These are phyloP conservation scores for Aspergillus ochraceus DNA, from an alignment of 2,329 filamentous ascomycete species.

Conservation along the genomic window DNA sequence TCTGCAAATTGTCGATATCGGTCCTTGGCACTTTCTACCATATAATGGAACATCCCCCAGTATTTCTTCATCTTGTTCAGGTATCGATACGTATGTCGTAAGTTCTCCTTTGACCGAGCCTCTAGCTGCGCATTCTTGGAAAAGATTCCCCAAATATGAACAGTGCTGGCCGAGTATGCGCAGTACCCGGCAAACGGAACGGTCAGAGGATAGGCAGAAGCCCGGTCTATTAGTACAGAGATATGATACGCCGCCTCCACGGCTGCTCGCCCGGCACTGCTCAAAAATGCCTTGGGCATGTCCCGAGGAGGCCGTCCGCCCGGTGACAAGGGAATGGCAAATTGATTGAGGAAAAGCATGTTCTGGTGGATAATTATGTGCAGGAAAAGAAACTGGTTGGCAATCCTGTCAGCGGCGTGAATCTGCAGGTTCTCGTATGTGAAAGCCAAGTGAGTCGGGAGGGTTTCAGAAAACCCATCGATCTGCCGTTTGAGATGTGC, in stretches of 20 bases:
- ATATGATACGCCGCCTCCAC: conserved; percentile 84
- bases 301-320: conserved; percentile 65
- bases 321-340: conserved; percentile 71
- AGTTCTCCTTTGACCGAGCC: conserved; percentile 74
- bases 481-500: conserved; percentile 68
- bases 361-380: conserved; percentile 91
- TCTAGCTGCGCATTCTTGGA: conserved; percentile 78
- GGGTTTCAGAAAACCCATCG: conserved; percentile 65
- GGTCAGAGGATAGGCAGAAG: conserved; percentile 75
- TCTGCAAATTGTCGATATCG: conserved; percentile 85
- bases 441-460: conserved; percentile 74
- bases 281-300: conserved; percentile 75
- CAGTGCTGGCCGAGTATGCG: conserved; percentile 86
- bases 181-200: conserved; percentile 95
- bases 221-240: conserved; percentile 77
- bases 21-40: conserved; percentile 88
- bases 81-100: conserved; percentile 86
- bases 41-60: conserved; percentile 98
- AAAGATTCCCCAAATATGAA: conserved; percentile 92
- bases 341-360: conserved; percentile 84
- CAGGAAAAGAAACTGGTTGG: conserved; percentile 88
- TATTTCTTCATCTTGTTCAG: conserved; percentile 93
- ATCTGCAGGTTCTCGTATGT: conserved; percentile 78
- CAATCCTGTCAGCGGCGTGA: conserved; percentile 80
- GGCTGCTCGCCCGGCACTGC: conserved; percentile 71